Evolutionary conservation across 1,284 basidiomycete genomes (phyloP).

Genomic region (Coniophora puteana): DNA sequence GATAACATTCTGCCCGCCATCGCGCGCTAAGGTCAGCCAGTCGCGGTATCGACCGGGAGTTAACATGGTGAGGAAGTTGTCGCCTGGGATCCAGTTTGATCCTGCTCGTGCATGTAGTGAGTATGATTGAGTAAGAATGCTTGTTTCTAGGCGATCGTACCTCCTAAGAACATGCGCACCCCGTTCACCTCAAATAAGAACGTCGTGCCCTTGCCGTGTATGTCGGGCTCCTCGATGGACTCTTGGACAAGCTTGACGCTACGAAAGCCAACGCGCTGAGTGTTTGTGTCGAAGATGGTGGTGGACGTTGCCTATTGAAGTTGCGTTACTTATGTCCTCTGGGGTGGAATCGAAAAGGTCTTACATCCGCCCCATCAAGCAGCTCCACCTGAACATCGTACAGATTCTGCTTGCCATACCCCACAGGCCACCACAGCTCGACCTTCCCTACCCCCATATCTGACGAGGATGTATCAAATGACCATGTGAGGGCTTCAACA

Average conservation of each 20-base stretch:
- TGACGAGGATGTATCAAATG: no score
- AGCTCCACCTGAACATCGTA: slow-evolving; percentile 62
- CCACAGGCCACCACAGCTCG: slow-evolving; percentile 80
- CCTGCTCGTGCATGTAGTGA: no score
- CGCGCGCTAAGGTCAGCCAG: slow-evolving; percentile 71
- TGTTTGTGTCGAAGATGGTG: slow-evolving; percentile 47
- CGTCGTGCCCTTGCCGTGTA: slow-evolving; percentile 69
- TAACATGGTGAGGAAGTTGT: slow-evolving; percentile 81
- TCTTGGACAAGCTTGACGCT: slow-evolving; percentile 65
- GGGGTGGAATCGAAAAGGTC: not conserved
- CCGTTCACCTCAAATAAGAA: slow-evolving; percentile 92
- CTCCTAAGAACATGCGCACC: slow-evolving; percentile 83
- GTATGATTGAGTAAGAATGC: no score
- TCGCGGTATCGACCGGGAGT: slow-evolving; percentile 56
- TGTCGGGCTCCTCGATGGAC: slow-evolving; percentile 74
- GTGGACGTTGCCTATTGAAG: no score
- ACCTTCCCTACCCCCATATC: no score
- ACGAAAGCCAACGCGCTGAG: slow-evolving; percentile 71
- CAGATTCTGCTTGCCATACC: slow-evolving; percentile 76
- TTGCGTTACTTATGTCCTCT: no score
- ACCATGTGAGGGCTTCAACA: no score
- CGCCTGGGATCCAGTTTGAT: slow-evolving; percentile 92
- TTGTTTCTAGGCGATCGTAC: no score
- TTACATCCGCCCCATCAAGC: slow-evolving; percentile 43
- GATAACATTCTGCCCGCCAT: slow-evolving; percentile 84